Base-by-base conservation (phyloP, 371 early-diverging fungal genomes). In the Lichtheimia corymbifera region DNA sequence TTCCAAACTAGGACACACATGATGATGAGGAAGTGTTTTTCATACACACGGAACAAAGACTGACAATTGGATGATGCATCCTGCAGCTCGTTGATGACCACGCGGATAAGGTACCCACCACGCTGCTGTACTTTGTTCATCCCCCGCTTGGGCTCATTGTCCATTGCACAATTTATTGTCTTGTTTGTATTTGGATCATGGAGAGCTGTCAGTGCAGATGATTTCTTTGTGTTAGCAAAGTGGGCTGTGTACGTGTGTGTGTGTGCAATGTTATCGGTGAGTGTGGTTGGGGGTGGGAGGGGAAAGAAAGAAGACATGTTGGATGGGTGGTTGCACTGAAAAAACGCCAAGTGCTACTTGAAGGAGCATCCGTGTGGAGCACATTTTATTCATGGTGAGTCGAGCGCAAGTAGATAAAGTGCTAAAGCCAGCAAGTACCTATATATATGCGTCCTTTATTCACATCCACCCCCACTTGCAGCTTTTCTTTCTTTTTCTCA, bases 341-440 rank as follows among this genome's bases (percentile, higher is more conserved):
- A 22, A 47, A 47, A 47, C 47, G 47, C 47, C 47, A 47, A 47
- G 47, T 47, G 47, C 47, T 47, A 47, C 47, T 47, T 47, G 22
- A 18, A 47, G 18, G 22, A 22, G 47, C 47, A 22, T 47, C 4
- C 14, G 22, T 47, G 47, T 22, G 47, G 47, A 35, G 35, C 35
- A 35, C 47, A 47, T 22, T 47, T 47, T 22, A 22, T 22, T n/a
- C 18, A 22, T 47, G 47, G 47, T 12, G 2, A 14, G 44, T 14
- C 14, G 14, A 43, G 44, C 2, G 44, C 17, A 22, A 22, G 22
- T 22, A 5, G 47, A 47, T 11, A 35, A 35, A 35, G 35, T 35
- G 9, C 35, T 35, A 6, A 9, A 35, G 35, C 2, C 11, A 35
- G 6, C 9, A 2, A 35, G 35, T 35, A 9, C 35, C 35, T 35